phyloP scores from a whole-genome alignment of 768 basidiomycete species.

The Lentinus brumalis region DNA sequence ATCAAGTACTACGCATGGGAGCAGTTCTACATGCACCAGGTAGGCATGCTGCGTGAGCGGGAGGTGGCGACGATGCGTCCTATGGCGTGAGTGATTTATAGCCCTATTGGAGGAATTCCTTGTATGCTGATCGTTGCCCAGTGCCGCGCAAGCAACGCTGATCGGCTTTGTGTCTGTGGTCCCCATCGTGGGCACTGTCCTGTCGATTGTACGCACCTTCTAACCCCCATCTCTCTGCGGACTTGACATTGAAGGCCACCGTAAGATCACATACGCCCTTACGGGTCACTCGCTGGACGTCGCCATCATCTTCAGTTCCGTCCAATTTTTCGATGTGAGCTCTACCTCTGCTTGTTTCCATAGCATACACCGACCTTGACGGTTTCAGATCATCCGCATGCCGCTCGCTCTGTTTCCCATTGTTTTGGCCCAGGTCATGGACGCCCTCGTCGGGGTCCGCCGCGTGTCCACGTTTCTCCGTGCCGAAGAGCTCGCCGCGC shows the following conservation, averaged over 20 bases:
- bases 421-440: conserved; percentile 55
- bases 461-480: conserved; percentile 82
- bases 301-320: conserved; percentile 78
- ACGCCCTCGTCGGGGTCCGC: conserved; percentile 78
- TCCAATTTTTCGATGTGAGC: conserved; percentile 84
- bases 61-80: conserved; percentile 63
- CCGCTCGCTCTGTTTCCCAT: conserved; percentile 62
- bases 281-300: conserved; percentile 65
- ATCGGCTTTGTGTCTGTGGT: conserved; percentile 51
- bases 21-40: conserved; percentile 70
- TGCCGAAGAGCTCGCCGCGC: conserved; percentile 75
- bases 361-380: not conserved
- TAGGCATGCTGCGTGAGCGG: conserved; percentile 64
- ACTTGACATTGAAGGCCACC: not conserved
- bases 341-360: not conserved
- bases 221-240: not conserved
- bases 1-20: conserved; percentile 96
- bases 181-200: conserved; percentile 74
- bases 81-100: conserved; percentile 28
- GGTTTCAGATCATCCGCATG: conserved; percentile 51
- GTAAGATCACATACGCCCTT: conserved; percentile 63
- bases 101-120: not conserved
- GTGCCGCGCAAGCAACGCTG: conserved; percentile 33
- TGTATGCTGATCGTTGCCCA: conserved; percentile 2
- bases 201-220: conserved; percentile 55